phyloP scores from a whole-genome alignment of 2,329 filamentous ascomycete genomes.

The Drechslerella stenobrocha region DNA sequence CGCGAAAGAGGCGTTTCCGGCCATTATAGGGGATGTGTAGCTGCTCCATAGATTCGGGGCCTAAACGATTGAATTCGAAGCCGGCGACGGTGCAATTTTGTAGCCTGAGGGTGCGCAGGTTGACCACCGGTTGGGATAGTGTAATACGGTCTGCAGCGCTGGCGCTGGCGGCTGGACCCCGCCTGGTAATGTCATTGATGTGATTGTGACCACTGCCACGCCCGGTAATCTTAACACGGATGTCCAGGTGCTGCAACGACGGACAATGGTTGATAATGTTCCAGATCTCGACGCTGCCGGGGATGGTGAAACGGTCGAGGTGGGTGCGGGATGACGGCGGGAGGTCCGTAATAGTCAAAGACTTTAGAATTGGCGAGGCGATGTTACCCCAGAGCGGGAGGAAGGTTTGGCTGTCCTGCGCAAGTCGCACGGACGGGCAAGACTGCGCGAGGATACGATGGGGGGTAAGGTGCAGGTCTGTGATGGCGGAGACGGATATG shows the following conservation, averaged over 20 bases:
- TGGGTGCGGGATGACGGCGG: slow-evolving; percentile 31
- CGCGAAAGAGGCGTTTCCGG: slow-evolving; percentile 35
- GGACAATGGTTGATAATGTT: slow-evolving; percentile 30
- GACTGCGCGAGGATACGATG: slow-evolving; percentile 21
- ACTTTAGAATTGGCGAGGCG: slow-evolving; percentile 21
- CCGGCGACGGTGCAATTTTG: slow-evolving; percentile 31
- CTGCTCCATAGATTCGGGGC: slow-evolving; percentile 11
- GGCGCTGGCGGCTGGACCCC: background rate
- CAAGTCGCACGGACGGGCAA: slow-evolving; percentile 33
- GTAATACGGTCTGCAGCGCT: background rate
- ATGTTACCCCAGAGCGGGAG: slow-evolving; percentile 45
- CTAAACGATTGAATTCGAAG: slow-evolving; percentile 37
- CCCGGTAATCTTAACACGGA: slow-evolving; percentile 27
- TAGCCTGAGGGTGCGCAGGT: slow-evolving; percentile 19
- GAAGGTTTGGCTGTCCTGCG: slow-evolving; percentile 31
- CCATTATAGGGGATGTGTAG: slow-evolving; percentile 41
- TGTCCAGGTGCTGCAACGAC: slow-evolving; percentile 26
- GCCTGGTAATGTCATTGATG: slow-evolving; percentile 25
- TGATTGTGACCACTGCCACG: slow-evolving; percentile 31
- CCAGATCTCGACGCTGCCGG: slow-evolving; percentile 41
- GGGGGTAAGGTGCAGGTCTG: slow-evolving; percentile 9
- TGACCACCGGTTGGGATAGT: slow-evolving; percentile 11
- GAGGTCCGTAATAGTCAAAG: slow-evolving; percentile 27
- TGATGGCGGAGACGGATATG: slow-evolving; percentile 22
- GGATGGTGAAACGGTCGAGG: slow-evolving; percentile 32